These are phyloP conservation scores for Myxozyma nipponensis DNA, from an alignment of 805 yeast species.

Conservation along the genomic window DNA sequence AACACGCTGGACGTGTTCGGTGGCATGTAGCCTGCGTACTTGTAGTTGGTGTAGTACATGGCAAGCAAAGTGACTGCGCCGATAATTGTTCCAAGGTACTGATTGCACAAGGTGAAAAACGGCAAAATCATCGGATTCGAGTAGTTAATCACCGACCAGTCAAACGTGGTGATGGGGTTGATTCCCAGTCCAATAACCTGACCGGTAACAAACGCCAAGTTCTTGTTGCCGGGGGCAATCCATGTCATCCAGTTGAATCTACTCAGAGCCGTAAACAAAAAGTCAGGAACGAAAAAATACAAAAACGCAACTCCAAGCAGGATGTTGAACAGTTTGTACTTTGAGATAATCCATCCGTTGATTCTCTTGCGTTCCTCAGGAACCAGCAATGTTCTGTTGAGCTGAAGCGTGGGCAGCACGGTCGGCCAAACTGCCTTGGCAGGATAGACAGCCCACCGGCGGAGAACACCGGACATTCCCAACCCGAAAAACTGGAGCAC, in stretches of 20 bases:
- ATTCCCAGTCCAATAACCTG: slow-evolving; percentile 58
- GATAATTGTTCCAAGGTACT: slow-evolving; percentile 41
- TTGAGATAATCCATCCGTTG: slow-evolving; percentile 57
- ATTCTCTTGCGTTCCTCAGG: slow-evolving; percentile 45
- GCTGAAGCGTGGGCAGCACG: slow-evolving; percentile 55
- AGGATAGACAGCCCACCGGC: slow-evolving; percentile 58
- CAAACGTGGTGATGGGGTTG: slow-evolving; percentile 59
- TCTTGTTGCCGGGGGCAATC: slow-evolving; percentile 54
- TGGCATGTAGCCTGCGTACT: slow-evolving; percentile 57
- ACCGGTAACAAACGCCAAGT: slow-evolving; percentile 65
- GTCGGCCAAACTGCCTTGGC: slow-evolving; percentile 70
- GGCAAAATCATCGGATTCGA: slow-evolving; percentile 34
- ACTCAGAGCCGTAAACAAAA: slow-evolving; percentile 54
- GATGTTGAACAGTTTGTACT: slow-evolving; percentile 47
- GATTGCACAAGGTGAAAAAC: slow-evolving; percentile 41
- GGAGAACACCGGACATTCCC: slow-evolving; percentile 59
- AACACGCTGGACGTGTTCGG: slow-evolving; percentile 44
- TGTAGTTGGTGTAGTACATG: slow-evolving; percentile 51
- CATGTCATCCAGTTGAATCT: slow-evolving; percentile 59
- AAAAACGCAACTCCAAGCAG: slow-evolving; percentile 44
- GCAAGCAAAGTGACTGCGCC: slow-evolving; percentile 51
- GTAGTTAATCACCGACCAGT: slow-evolving; percentile 59
- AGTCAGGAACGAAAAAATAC: slow-evolving; percentile 63
- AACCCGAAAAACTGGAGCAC: slow-evolving; percentile 64
- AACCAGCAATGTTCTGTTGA: slow-evolving; percentile 47